phyloP scores from a whole-genome alignment of 164 flowering plant genomes.

The Berberis vulgaris region DNA sequence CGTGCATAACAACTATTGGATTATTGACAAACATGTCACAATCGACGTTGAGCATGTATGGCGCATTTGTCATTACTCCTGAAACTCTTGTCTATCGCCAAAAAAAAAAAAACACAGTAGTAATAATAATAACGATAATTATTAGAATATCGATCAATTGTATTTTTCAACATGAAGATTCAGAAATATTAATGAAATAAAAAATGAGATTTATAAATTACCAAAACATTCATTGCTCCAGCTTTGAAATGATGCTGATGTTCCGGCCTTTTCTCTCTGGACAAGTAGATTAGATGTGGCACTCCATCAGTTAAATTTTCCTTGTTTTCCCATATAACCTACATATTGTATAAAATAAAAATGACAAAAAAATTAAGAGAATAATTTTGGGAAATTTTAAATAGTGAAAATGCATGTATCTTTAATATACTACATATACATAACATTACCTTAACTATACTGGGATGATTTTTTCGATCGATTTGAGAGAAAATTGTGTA shows the following conservation, averaged over 20 bases:
- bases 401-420: neutral
- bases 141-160: too few relatives aligned
- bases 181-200: too few relatives aligned
- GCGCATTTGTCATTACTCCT: constrained; percentile 67
- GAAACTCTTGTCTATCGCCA: constrained; percentile 46
- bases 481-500: constrained; percentile 27
- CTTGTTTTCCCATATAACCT: constrained; percentile 52
- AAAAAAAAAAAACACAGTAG: neutral
- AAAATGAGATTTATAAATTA: constrained; percentile 5
- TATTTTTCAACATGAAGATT: too few relatives aligned
- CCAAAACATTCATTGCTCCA: constrained; percentile 71
- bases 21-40: constrained; percentile 66
- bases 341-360: neutral
- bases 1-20: constrained; percentile 36
- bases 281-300: constrained; percentile 46
- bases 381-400: neutral
- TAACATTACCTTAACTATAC: constrained; percentile 39
- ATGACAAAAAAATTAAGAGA: neutral
- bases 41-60: constrained; percentile 61
- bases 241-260: constrained; percentile 59
- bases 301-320: constrained; percentile 25
- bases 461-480: constrained; percentile 29
- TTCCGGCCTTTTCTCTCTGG: constrained; percentile 60
- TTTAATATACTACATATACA: neutral
- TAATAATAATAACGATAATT: too few relatives aligned